These are phyloP conservation scores for Cryptococcus sp. DNA, from an alignment of 1,284 basidiomycete genomes.

Conservation along the genomic window DNA sequence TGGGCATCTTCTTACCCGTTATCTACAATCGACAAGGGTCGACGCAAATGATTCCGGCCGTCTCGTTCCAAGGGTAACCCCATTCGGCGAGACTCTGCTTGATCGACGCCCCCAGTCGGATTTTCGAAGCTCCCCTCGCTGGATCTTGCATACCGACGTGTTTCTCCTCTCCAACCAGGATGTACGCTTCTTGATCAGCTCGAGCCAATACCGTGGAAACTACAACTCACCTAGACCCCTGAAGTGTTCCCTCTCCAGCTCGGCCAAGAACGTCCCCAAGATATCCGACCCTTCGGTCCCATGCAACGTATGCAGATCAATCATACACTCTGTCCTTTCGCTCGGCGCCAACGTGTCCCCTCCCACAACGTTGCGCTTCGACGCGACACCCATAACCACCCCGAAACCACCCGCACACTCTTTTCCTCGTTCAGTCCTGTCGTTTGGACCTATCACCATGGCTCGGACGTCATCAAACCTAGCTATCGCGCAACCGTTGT, in stretches of 20 bases:
- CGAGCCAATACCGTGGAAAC: background rate
- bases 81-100: slow-evolving; percentile 85
- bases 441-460: slow-evolving; percentile 55
- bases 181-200: slow-evolving; percentile 56
- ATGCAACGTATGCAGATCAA: slow-evolving; percentile 84
- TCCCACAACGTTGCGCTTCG: slow-evolving; percentile 53
- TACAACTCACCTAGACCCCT: slow-evolving; percentile 3
- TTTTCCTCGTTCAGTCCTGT: slow-evolving; percentile 69
- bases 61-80: slow-evolving; percentile 94
- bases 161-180: slow-evolving; percentile 91
- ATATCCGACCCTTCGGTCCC: slow-evolving; percentile 87
- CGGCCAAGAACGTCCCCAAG: slow-evolving; percentile 79
- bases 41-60: slow-evolving; percentile 80
- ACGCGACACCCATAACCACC: slow-evolving; percentile 74
- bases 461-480: slow-evolving; percentile 65
- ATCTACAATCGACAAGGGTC: slow-evolving; percentile 51
- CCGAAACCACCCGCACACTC: slow-evolving; percentile 75
- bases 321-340: slow-evolving; percentile 70
- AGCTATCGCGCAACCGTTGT: slow-evolving; percentile 77
- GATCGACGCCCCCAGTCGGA: slow-evolving; percentile 73
- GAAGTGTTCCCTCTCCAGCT: slow-evolving; percentile 49
- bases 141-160: slow-evolving; percentile 84
- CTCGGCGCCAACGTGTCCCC: slow-evolving; percentile 58
- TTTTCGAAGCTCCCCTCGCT: slow-evolving; percentile 70
- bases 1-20: too few species aligned